phyloP scores from a whole-genome alignment of 352 stramenopile genomes.

The Phytophthora palmivora region DNA sequence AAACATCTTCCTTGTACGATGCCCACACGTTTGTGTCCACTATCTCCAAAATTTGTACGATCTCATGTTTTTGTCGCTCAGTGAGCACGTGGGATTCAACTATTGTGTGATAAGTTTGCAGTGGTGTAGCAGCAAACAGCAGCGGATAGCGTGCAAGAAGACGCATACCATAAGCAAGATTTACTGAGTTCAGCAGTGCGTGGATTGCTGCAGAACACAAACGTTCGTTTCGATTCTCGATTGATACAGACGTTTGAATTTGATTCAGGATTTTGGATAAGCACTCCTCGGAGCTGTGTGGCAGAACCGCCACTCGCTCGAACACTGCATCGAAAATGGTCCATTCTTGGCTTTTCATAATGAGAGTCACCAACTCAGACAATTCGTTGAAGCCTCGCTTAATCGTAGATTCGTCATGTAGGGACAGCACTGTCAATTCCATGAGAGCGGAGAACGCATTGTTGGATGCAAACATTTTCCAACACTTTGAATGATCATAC shows the following conservation, averaged over 20 bases:
- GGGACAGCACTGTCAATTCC: constrained; percentile 57
- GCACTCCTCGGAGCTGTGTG: constrained; percentile 36
- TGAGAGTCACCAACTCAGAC: constrained; percentile 48
- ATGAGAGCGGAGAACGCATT: constrained; percentile 53
- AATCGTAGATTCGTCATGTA: constrained; percentile 25
- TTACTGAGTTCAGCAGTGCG: constrained; percentile 68
- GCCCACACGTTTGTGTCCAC: constrained; percentile 86
- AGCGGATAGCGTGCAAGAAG: constrained; percentile 68
- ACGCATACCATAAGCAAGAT: constrained; percentile 60
- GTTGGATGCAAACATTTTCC: constrained; percentile 63
- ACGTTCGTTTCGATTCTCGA: constrained; percentile 53
- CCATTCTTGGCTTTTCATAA: constrained; percentile 55
- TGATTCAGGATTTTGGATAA: constrained; percentile 59
- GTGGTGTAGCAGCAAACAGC: constrained; percentile 66
- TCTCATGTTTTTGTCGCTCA: constrained; percentile 68
- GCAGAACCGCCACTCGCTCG: constrained; percentile 39
- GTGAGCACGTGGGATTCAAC: constrained; percentile 75
- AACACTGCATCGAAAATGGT: constrained; percentile 51
- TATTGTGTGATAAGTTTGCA: constrained; percentile 83
- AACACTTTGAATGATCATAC: constrained; percentile 65
- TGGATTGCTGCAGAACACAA: constrained; percentile 74
- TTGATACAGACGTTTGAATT: constrained; percentile 49
- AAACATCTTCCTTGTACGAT: constrained; percentile 73
- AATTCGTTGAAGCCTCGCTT: constrained; percentile 48
- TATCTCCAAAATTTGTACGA: constrained; percentile 78